Percentiles rank a stretch among this genome's conserved stretches.
Evolutionary conservation across 2,329 filamentous ascomycete species (phyloP).

Genomic region (Aspergillus cejpii): DNA sequence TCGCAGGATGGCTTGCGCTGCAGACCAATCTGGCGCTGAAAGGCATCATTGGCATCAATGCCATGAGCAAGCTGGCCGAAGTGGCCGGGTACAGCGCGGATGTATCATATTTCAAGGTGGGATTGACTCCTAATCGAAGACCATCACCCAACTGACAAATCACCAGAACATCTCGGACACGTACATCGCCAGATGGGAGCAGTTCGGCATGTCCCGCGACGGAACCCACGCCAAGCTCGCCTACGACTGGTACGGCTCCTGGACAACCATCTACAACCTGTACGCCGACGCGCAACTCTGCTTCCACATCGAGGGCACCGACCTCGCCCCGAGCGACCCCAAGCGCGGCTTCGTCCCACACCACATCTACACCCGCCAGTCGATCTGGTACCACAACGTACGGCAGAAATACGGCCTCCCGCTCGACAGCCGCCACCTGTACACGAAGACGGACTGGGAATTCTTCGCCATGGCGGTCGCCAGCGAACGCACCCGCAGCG

Average conservation of each 20-base stretch:
- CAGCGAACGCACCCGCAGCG: constrained; percentile 58
- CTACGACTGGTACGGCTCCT: constrained; percentile 73
- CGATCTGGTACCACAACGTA: constrained; percentile 71
- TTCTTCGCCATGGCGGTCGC: constrained; percentile 80
- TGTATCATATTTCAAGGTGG: constrained; percentile 50
- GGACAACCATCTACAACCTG: constrained; percentile 80
- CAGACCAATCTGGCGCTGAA: constrained; percentile 80
- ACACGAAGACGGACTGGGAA: constrained; percentile 87
- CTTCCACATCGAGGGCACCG: constrained; percentile 58
- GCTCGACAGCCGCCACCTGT: constrained; percentile 72
- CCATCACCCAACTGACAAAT: constrained; percentile 6
- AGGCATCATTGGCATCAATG: constrained; percentile 73
- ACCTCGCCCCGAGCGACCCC: constrained; percentile 13
- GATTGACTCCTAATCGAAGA: constrained; percentile 1
- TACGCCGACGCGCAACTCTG: constrained; percentile 75
- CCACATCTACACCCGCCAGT: constrained; percentile 70
- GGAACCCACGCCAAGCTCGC: constrained; percentile 68
- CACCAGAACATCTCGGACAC: constrained; percentile 51
- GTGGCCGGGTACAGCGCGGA: constrained; percentile 54
- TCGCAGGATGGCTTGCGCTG: constrained; percentile 68
- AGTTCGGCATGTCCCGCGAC: constrained; percentile 61
- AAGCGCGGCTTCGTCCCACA: constrained; percentile 60
- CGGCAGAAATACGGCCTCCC: constrained; percentile 77
- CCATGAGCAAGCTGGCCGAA: constrained; percentile 64
- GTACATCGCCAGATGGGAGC: constrained; percentile 68